Conservation (phyloP, 1,284 basidiomycete genomes). For the Boletellus dicymbophilus region DNA sequence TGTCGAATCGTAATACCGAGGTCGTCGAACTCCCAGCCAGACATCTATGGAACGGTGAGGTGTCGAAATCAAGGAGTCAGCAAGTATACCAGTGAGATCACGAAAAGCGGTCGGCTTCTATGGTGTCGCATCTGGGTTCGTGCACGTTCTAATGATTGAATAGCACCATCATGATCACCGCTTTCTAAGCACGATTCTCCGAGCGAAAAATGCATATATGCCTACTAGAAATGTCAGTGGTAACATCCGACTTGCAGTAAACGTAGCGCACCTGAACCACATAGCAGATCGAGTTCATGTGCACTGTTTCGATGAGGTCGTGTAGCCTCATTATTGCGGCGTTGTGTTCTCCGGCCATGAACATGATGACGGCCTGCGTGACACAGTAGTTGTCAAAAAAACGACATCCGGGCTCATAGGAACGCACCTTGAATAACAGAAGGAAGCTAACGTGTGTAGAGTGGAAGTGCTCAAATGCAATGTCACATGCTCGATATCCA, state of each 20-base stretch:
- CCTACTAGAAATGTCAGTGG: not conserved
- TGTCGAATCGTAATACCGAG: not conserved
- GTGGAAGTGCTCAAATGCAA: not conserved
- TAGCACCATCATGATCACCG: not conserved
- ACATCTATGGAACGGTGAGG: not conserved
- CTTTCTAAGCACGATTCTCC: not conserved
- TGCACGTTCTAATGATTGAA: not conserved
- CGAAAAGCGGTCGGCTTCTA: not conserved
- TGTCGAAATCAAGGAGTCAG: not conserved
- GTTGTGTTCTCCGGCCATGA: too few relatives aligned
- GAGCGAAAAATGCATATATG: not conserved
- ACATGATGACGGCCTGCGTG: too few relatives aligned
- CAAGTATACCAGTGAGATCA: not conserved
- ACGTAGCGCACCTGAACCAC: not conserved
- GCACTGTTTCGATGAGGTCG: not conserved
- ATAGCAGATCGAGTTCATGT: not conserved
- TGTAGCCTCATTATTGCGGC: not conserved
- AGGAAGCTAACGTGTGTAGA: not conserved
- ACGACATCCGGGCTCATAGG: too few relatives aligned
- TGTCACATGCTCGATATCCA: not conserved
- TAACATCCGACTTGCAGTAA: too few relatives aligned
- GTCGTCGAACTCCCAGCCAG: slow-evolving; percentile 3
- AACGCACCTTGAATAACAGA: too few relatives aligned
- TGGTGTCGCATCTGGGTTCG: not conserved
- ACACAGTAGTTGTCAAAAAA: not conserved